A percentile compares a stretch with the other conserved stretches of the same genome.
These are phyloP conservation scores for Russula dissimulans DNA, from an alignment of 768 basidiomycete species.

Conservation along the genomic window DNA sequence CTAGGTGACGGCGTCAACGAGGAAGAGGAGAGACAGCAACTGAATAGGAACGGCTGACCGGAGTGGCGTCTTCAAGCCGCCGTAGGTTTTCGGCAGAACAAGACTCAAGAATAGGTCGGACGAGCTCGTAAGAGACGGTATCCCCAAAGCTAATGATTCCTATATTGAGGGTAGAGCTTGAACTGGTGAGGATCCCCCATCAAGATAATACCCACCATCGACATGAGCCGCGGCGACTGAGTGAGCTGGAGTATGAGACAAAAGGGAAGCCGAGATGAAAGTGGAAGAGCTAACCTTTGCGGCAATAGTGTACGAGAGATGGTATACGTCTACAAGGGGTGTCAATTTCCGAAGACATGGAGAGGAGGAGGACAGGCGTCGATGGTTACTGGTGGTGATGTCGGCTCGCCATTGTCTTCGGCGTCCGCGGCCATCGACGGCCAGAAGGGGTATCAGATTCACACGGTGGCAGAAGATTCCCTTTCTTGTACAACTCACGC, in stretches of 20 bases:
- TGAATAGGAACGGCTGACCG: constrained; percentile 37
- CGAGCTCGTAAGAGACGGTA: constrained; percentile 51
- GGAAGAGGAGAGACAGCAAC: background rate
- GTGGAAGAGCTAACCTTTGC: constrained; percentile 45
- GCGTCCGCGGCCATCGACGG: background rate
- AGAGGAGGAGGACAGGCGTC: constrained; percentile 21
- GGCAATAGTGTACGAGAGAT: constrained; percentile 59
- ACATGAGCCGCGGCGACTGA: constrained; percentile 52
- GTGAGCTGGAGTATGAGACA: constrained; percentile 1
- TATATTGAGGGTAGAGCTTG: constrained; percentile 23
- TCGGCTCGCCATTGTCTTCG: background rate
- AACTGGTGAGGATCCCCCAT: background rate
- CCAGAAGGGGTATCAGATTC: background rate
- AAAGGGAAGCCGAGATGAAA: constrained; percentile 1
- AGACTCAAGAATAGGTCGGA: constrained; percentile 64
- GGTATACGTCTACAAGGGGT: constrained; percentile 38
- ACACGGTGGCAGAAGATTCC: background rate
- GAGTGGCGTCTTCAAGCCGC: constrained; percentile 58
- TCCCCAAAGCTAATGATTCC: constrained; percentile 59
- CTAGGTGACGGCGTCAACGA: constrained; percentile 8
- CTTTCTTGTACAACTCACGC: constrained; percentile 9
- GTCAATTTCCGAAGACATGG: constrained; percentile 27
- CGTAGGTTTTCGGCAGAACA: constrained; percentile 64
- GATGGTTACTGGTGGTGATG: background rate
- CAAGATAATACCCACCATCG: constrained; percentile 40